These are phyloP conservation scores for Neopestalotiopsis clavispora DNA, from an alignment of 2,329 filamentous ascomycete species.

Conservation along the genomic window DNA sequence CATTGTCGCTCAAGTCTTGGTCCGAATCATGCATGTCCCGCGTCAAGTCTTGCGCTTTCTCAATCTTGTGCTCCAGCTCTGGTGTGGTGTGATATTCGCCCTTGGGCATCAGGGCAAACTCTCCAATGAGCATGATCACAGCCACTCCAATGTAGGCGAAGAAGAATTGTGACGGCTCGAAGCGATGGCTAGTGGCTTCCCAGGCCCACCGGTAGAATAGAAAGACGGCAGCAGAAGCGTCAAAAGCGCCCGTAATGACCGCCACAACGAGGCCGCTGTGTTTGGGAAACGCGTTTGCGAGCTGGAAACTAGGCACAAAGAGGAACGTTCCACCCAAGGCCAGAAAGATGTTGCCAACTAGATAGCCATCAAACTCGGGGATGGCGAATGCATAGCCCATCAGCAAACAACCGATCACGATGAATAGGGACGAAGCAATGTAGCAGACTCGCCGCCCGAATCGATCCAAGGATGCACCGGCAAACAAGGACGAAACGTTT, in stretches of 20 bases:
- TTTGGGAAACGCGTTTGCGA: conserved; percentile 67
- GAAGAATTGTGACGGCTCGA: conserved; percentile 46
- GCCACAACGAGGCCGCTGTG: conserved; percentile 65
- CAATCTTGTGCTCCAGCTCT: conserved; percentile 45
- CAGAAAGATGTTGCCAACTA: conserved; percentile 63
- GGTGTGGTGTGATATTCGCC: conserved; percentile 43
- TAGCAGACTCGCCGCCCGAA: conserved; percentile 69
- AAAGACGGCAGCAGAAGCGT: conserved; percentile 66
- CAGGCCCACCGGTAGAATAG: conserved; percentile 63
- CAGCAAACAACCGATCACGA: conserved; percentile 61
- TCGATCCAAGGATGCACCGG: conserved; percentile 69
- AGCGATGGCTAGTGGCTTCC: conserved; percentile 44
- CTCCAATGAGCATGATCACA: conserved; percentile 39
- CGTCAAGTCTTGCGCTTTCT: conserved; percentile 39
- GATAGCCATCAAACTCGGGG: conserved; percentile 62
- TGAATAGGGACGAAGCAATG: conserved; percentile 61
- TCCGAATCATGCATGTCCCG: conserved; percentile 59
- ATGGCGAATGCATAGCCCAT: conserved; percentile 63
- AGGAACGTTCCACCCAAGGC: conserved; percentile 67
- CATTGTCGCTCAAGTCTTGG: conserved; percentile 52
- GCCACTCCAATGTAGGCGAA: conserved; percentile 44
- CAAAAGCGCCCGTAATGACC: conserved; percentile 66
- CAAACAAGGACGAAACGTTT: conserved; percentile 69
- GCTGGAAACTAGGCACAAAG: conserved; percentile 68
- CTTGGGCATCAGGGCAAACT: conserved; percentile 44